A percentile compares a stretch with the other conserved stretches of the same genome.
These are phyloP conservation scores for Saccharomyces hybrid DNA, from an alignment of 1,139 yeast genomes.

Conservation along the genomic window DNA sequence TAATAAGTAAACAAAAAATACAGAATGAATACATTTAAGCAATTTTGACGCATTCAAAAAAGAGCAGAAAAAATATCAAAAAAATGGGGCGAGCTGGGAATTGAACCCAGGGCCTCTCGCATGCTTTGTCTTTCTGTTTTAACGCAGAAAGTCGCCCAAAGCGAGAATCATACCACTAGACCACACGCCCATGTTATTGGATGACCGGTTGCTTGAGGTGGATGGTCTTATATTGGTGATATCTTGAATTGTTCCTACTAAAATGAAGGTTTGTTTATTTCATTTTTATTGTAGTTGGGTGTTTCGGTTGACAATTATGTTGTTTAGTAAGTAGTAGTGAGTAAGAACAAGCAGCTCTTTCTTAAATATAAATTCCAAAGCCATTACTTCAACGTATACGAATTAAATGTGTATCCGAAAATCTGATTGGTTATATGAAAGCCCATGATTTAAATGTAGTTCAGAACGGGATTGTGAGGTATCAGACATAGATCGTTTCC, in stretches of 20 bases:
- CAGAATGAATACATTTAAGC: background rate
- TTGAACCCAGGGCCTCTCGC: slow-evolving; percentile 10
- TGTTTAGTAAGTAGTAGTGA: background rate
- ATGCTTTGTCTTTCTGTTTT: slow-evolving; percentile 3
- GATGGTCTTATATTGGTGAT: background rate
- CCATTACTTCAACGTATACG: background rate
- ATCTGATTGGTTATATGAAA: background rate
- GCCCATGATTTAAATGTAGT: background rate
- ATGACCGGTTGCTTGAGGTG: background rate
- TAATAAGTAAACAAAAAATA: background rate
- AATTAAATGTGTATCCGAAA: background rate
- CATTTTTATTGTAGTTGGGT: background rate
- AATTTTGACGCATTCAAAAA: background rate
- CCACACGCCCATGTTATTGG: slow-evolving; percentile 6
- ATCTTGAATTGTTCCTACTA: background rate
- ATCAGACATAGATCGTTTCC: background rate
- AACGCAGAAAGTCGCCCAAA: slow-evolving; percentile 3
- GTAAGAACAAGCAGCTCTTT: background rate
- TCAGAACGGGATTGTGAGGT: background rate
- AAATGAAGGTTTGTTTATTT: background rate
- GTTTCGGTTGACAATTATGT: background rate
- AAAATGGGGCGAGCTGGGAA: slow-evolving; percentile 9
- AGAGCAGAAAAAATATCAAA: background rate
- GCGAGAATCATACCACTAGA: slow-evolving; percentile 10
- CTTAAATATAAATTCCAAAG: background rate